Evolutionary conservation across 2,329 filamentous ascomycete species (phyloP).

Genomic region (Tricladium varicosporioides): DNA sequence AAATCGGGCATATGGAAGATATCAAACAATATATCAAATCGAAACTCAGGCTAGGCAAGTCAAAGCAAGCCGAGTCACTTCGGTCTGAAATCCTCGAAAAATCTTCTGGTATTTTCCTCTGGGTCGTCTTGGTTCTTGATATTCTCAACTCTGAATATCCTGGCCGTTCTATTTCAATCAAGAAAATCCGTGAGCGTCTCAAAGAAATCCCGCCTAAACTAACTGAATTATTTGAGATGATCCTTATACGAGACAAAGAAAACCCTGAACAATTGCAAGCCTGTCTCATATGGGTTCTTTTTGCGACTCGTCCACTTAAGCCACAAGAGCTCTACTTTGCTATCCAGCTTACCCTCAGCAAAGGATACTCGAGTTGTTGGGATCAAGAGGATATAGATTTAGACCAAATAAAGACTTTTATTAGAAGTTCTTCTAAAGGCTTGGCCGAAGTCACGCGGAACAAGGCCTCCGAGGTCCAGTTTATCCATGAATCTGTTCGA

Average conservation of each 20-base stretch:
- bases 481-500: constrained; percentile 40
- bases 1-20: constrained; percentile 30
- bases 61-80: constrained; percentile 15
- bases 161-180: constrained; percentile 26
- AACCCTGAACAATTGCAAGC: constrained; percentile 42
- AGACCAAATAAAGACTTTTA: constrained; percentile 35
- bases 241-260: constrained; percentile 39
- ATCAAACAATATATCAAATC: constrained; percentile 29
- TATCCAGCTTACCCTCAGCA: constrained; percentile 17
- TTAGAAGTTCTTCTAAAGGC: constrained; percentile 42
- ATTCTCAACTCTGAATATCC: constrained; percentile 44
- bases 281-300: constrained; percentile 54
- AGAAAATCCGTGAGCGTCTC: constrained; percentile 38
- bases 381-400: constrained; percentile 27
- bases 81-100: constrained; percentile 8
- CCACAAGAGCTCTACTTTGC: constrained; percentile 26
- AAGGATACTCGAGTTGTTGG: constrained; percentile 17
- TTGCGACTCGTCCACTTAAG: constrained; percentile 34
- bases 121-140: constrained; percentile 14
- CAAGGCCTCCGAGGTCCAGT: constrained; percentile 37
- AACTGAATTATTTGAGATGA: constrained; percentile 20
- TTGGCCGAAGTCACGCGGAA: constrained; percentile 38
- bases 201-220: constrained; percentile 28
- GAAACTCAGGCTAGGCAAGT: constrained; percentile 17
- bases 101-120: constrained; percentile 21